A percentile compares a stretch with the other conserved stretches of the same genome.
These are phyloP conservation scores for Kodamaea fukazawae DNA, from an alignment of 805 yeast genomes.

Conservation along the genomic window DNA sequence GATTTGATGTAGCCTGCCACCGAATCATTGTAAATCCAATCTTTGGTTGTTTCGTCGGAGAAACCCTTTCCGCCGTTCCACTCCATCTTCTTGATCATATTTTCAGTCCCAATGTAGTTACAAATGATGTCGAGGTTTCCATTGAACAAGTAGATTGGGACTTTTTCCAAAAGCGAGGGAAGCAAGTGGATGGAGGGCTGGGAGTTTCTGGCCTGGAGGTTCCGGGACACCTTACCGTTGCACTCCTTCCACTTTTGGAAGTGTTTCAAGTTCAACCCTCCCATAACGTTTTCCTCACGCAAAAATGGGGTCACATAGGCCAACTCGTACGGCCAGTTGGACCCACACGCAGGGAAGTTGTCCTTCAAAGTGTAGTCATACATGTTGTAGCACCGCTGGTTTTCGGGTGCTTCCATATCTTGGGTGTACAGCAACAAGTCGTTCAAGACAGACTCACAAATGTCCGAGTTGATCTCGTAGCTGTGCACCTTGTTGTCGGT, in stretches of 20 bases:
- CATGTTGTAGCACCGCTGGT: constrained; percentile 74
- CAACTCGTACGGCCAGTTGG: constrained; percentile 83
- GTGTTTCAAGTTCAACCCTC: constrained; percentile 48
- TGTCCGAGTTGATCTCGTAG: constrained; percentile 24
- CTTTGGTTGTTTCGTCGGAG: constrained; percentile 24
- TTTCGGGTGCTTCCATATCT: no score
- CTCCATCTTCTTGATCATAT: constrained; percentile 54
- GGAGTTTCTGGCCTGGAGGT: constrained; percentile 51
- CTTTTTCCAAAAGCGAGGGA: constrained; percentile 58
- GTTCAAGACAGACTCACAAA: constrained; percentile 50
- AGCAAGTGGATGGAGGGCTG: constrained; percentile 62
- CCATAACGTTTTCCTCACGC: constrained; percentile 42
- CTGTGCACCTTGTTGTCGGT: constrained; percentile 18
- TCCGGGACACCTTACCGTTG: constrained; percentile 51
- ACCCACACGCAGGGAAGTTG: constrained; percentile 81
- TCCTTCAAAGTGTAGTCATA: constrained; percentile 76
- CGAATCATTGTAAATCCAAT: constrained; percentile 46
- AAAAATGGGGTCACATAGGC: constrained; percentile 50
- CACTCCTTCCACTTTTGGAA: constrained; percentile 75
- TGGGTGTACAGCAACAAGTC: constrained; percentile 29
- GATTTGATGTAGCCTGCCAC: constrained; percentile 38
- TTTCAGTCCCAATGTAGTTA: constrained; percentile 73
- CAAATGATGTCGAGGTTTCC: constrained; percentile 91
- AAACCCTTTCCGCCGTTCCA: constrained; percentile 63
- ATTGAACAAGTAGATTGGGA: constrained; percentile 71